Conservation (phyloP, 164 flowering plant species). For the Piper longum region DNA sequence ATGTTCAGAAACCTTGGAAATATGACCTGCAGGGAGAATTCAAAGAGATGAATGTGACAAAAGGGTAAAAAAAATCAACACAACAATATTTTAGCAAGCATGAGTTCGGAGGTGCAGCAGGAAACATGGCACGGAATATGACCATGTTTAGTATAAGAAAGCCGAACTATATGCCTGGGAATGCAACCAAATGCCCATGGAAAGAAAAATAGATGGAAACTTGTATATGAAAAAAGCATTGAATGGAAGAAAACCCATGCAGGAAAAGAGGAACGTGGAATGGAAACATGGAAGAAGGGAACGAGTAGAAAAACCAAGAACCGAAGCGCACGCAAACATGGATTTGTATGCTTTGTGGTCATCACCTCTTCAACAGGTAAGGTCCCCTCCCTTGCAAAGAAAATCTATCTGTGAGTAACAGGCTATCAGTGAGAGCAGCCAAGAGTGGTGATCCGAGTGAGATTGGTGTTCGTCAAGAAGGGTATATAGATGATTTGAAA, state of each 20-base stretch:
- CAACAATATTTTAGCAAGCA: background rate
- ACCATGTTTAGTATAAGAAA: no score
- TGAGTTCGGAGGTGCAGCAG: background rate
- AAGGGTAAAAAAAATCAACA: background rate
- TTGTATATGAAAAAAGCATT: no score
- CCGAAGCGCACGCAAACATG: background rate
- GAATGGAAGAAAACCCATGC: background rate
- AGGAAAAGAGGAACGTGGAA: background rate
- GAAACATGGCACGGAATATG: no score
- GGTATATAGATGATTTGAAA: conserved; percentile 9
- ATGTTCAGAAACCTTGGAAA: conserved; percentile 12
- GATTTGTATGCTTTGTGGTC: background rate
- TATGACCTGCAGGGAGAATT: background rate
- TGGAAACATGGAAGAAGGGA: background rate
- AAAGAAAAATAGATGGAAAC: no score
- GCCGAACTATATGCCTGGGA: no score
- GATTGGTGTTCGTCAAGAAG: background rate
- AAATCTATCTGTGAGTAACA: background rate
- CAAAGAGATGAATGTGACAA: background rate
- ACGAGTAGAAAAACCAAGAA: background rate
- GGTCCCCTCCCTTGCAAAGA: background rate
- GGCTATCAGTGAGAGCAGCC: background rate
- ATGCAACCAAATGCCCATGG: no score
- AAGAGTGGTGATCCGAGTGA: background rate
- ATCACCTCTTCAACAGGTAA: background rate